phyloP scores from a whole-genome alignment of 192 early-diverging fungal species.

The Entrophospora sp. region DNA sequence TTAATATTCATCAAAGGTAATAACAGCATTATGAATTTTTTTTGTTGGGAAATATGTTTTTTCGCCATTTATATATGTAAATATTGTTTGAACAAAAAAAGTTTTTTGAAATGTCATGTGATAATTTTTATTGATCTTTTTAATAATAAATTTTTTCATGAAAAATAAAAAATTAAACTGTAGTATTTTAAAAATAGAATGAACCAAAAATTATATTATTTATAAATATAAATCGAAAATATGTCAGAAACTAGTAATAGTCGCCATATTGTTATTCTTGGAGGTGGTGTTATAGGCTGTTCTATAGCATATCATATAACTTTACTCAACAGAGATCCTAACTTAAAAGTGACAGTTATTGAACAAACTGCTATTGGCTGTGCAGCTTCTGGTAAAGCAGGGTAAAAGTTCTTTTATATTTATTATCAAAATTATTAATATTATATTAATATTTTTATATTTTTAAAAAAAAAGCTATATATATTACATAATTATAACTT shows the following conservation, averaged over 20 bases:
- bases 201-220: not conserved
- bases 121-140: too few relatives aligned
- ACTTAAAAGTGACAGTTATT: slow-evolving; percentile 29
- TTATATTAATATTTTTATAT: too few relatives aligned
- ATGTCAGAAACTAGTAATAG: not conserved
- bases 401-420: not conserved
- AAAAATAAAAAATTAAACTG: slow-evolving; percentile 27
- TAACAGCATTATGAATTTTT: too few relatives aligned
- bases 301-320: slow-evolving; percentile 33
- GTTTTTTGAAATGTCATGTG: too few relatives aligned
- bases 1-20: too few relatives aligned
- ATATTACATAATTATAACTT: not conserved
- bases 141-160: too few relatives aligned
- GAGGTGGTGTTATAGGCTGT: slow-evolving; percentile 37
- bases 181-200: slow-evolving; percentile 34
- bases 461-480: not conserved
- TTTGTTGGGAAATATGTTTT: too few relatives aligned
- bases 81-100: too few relatives aligned
- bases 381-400: slow-evolving; percentile 37
- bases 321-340: slow-evolving; percentile 22
- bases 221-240: not conserved
- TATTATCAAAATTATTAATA: not conserved
- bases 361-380: slow-evolving; percentile 34
- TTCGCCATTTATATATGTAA: too few relatives aligned
- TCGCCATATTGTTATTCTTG: slow-evolving; percentile 33